Evolutionary conservation across 1,139 yeast genomes (phyloP), one percentile per base, ranked within the genome.

Genomic region (Eremothecium cymbalariae): DNA sequence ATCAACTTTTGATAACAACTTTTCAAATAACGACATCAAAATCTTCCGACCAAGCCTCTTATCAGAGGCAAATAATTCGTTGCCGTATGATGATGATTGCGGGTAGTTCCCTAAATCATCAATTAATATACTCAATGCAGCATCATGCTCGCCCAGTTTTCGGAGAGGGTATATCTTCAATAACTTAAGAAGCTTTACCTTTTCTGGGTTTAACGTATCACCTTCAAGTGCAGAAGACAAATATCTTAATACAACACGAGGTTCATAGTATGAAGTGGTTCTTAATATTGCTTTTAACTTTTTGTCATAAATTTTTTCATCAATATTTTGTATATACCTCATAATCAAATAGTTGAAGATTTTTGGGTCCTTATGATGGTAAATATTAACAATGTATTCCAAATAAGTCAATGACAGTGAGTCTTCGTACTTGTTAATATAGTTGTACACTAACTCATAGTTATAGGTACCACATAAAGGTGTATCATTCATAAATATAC

Each of bases 401-500:
- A 88, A 61, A 51, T 81, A 88, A 16, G 55, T 48, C 1, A 72
- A 59, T 1, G 74, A 68, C 24, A 77, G 51, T 1, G 19, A 25
- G 4, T 41, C 15, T 55, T 58, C 40, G 33, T 50, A 18, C 31
- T 36, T 41, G 18, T 58, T 39, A 57, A 68, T 41, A 53, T 59
- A 72, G 2, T 70, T 66, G 33, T 78, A 63, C 0, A 85, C 79
- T 46, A 66, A 64, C 11, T 57, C 44, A 30, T 68, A 65, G 41
- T 82, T 73, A 37, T 78, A 68, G 13, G 74, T 64, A 37, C 73
- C 80, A 43, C 83, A 71, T 47, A 75, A 78, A 9, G 70, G 67
- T 0, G 80, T 63, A 37, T 79, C 81, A 41, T 73, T 78, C 67
- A 84, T 67, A 45, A 88, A 88, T 0, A 88, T 64, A 6, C 66